A percentile compares a stretch with the other conserved stretches of the same genome.
These are phyloP conservation scores for Epicoccum sorghinum DNA, from an alignment of 2,329 filamentous ascomycete species.

Conservation along the genomic window DNA sequence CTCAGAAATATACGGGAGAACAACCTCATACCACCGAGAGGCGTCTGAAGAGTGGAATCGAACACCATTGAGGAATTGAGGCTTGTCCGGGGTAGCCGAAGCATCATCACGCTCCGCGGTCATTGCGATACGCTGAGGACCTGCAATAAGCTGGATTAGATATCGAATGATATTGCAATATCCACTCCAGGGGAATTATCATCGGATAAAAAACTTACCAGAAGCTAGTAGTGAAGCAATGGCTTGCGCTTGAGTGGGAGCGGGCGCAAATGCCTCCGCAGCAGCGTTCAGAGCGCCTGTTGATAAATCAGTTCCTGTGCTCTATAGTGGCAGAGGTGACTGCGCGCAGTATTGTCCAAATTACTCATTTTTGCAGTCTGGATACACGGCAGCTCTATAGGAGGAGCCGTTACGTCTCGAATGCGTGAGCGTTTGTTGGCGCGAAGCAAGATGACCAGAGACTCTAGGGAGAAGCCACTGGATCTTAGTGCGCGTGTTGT, in stretches of 20 bases:
- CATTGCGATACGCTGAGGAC: slow-evolving; percentile 14
- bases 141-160: slow-evolving; percentile 3
- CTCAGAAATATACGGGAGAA: slow-evolving; percentile 19
- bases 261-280: neutral
- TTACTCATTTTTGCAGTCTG: too few species aligned
- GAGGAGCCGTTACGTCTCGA: too few species aligned
- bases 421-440: too few species aligned
- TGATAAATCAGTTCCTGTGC: neutral
- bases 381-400: too few species aligned
- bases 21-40: slow-evolving; percentile 14
- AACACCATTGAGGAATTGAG: slow-evolving; percentile 21
- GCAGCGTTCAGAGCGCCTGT: neutral
- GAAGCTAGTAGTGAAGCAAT: neutral
- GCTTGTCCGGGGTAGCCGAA: slow-evolving; percentile 4
- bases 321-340: too few species aligned
- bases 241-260: neutral
- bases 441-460: too few species aligned
- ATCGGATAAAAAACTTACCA: neutral
- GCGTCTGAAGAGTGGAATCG: neutral
- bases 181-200: neutral
- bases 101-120: slow-evolving; percentile 16
- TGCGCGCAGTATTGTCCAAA: too few species aligned
- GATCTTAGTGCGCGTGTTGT: too few species aligned
- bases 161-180: too few species aligned
- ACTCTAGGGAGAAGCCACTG: too few species aligned